Base-by-base conservation (phyloP, 1,284 basidiomycete species). In the Xerocomus nothofagi region DNA sequence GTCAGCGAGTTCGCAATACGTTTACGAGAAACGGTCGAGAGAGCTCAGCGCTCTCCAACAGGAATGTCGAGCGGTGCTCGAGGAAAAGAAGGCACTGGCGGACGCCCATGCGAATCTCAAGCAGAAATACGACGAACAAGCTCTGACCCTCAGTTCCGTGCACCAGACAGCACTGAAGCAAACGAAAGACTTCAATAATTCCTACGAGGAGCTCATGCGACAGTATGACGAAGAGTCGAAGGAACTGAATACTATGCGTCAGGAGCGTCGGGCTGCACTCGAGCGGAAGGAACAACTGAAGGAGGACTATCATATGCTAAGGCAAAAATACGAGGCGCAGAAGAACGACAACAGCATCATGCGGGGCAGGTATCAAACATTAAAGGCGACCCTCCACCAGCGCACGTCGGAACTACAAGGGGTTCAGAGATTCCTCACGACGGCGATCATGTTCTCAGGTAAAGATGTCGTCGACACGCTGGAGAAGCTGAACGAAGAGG, bases 371-470 rank as follows among this genome's bases (percentile, higher is more conserved):
- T 42, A 49, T n/a, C 43, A 47, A 10, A 49, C 55, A 9, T 21
- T 49, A 20, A 62, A 47, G 33, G 44, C 40, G 34, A 44, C 36
- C 20, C 60, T 59, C 24, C 46, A 62, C 20, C 58, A 60, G 20
- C 48, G 51, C 36, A 59, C 50, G 24, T 44, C 41, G 17, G 57
- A 59, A 31, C 38, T 62, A 17, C 60, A 60, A 6, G 57, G 58
- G 8, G 29, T 39, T 15, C 60, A 62, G 24, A 43, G 9, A 44
- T 62, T 62, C 30, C 39, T 60, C 15, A 27, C 48, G 26, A 56
- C 55, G 1, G 46, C 43, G 26, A 51, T 62, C 23, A 39, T 36
- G 21, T 59, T 47, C 33, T 59, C 57, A 0, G 55, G 57, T 8
- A 33, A 57, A 14, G 60, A 59, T 27, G 45, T 59, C n/a, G 47